phyloP scores from a whole-genome alignment of 2,329 filamentous ascomycete species.

The Cladosporium oxysporum region DNA sequence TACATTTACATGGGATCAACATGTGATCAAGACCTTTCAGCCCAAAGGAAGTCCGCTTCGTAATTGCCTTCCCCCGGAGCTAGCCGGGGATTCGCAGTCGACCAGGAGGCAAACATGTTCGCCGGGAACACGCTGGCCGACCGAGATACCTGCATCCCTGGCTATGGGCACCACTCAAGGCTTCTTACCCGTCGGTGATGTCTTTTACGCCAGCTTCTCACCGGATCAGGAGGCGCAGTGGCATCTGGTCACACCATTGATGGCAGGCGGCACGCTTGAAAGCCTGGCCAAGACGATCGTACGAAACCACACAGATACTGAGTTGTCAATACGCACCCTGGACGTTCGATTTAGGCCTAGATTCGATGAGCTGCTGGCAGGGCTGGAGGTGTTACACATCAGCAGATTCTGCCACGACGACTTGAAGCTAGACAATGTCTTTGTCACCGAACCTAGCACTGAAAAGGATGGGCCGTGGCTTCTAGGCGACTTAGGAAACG shows the following conservation, averaged over 20 bases:
- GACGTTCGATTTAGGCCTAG: conserved; percentile 35
- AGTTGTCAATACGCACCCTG: conserved; percentile 19
- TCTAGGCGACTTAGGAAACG: conserved; percentile 40
- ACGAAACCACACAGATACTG: background rate
- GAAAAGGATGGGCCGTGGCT: conserved; percentile 30
- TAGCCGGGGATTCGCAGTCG: background rate
- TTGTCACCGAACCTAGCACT: conserved; percentile 27
- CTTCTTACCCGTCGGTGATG: background rate
- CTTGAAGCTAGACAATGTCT: conserved; percentile 40
- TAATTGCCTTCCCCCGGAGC: background rate
- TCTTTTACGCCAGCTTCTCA: conserved; percentile 1
- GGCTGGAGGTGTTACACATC: conserved; percentile 33
- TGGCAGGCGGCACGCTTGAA: background rate
- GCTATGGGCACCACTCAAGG: background rate
- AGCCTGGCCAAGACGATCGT: background rate
- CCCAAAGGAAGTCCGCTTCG: background rate
- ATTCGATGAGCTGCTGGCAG: conserved; percentile 33
- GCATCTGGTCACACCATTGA: conserved; percentile 7
- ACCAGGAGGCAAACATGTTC: background rate
- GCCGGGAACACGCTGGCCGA: conserved; percentile 6
- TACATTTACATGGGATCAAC: background rate
- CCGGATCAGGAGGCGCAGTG: background rate
- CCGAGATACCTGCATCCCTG: conserved; percentile 11
- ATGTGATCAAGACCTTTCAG: conserved; percentile 5
- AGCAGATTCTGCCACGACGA: conserved; percentile 42